Evolutionary conservation across 495 filamentous ascomycete species (phyloP).

Genomic region (Hypoxylon intermedium): DNA sequence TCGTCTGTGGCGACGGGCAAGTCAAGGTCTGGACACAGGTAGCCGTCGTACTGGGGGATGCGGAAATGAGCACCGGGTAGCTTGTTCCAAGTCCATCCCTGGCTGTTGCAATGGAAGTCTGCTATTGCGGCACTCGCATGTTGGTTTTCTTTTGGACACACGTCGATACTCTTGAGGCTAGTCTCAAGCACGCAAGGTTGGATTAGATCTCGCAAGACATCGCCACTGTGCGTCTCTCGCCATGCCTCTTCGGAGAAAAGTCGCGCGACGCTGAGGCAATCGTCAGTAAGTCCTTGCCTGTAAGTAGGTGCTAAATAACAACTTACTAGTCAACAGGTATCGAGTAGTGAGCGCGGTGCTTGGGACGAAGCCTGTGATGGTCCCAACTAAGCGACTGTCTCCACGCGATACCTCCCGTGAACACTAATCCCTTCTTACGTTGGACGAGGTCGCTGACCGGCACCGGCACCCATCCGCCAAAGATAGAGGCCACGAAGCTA

Average conservation of each 20-base stretch:
- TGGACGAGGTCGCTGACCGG: slow-evolving; percentile 32
- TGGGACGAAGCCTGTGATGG: slow-evolving; percentile 42
- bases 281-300: neutral
- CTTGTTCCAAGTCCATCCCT: slow-evolving; percentile 38
- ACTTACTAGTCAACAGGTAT: slow-evolving; percentile 49
- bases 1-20: slow-evolving; percentile 34
- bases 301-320: neutral
- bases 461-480: slow-evolving; percentile 49
- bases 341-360: slow-evolving; percentile 47
- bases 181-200: slow-evolving; percentile 25
- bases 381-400: slow-evolving; percentile 48
- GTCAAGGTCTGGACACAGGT: slow-evolving; percentile 36
- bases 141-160: slow-evolving; percentile 8
- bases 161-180: slow-evolving; percentile 17
- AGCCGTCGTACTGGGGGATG: slow-evolving; percentile 42
- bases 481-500: slow-evolving; percentile 48
- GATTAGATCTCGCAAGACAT: slow-evolving; percentile 17
- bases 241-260: slow-evolving; percentile 37
- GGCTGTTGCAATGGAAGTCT: slow-evolving; percentile 34
- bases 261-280: slow-evolving; percentile 20
- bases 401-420: slow-evolving; percentile 48
- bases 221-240: slow-evolving; percentile 9
- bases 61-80: slow-evolving; percentile 37
- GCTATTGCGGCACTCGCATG: slow-evolving; percentile 41
- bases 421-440: slow-evolving; percentile 26